Percentiles rank a stretch among this genome's conserved stretches.
Evolutionary conservation across 1,139 yeast species (phyloP).

Genomic region (Yamadazyma buinensis): DNA sequence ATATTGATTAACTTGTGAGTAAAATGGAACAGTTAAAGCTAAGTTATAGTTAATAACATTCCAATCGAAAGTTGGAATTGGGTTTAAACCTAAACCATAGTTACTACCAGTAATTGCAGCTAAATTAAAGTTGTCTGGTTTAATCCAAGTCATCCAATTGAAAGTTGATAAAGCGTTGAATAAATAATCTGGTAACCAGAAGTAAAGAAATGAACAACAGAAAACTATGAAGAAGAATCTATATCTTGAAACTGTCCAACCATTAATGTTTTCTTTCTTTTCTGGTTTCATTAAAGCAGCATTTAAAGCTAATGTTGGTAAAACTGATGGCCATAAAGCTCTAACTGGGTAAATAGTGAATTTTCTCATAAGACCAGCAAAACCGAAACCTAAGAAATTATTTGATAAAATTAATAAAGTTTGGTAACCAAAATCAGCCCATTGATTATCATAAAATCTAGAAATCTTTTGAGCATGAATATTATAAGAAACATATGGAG

Average conservation of each 20-base stretch:
- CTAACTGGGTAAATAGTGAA: slow-evolving; percentile 51
- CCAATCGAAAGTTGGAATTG: slow-evolving; percentile 51
- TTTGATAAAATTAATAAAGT: slow-evolving; percentile 45
- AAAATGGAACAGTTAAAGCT: slow-evolving; percentile 41
- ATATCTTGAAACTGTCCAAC: slow-evolving; percentile 28
- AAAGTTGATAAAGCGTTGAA: slow-evolving; percentile 25
- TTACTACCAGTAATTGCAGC: slow-evolving; percentile 50
- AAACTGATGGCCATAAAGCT: slow-evolving; percentile 52
- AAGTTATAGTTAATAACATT: slow-evolving; percentile 20
- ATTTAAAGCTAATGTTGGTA: slow-evolving; percentile 53
- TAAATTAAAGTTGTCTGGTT: slow-evolving; percentile 36
- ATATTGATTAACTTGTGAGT: slow-evolving; percentile 36
- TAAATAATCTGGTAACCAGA: slow-evolving; percentile 27
- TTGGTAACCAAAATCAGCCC: slow-evolving; percentile 48
- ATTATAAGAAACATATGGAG: slow-evolving; percentile 17
- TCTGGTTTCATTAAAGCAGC: slow-evolving; percentile 44
- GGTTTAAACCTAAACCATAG: slow-evolving; percentile 54
- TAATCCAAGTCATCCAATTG: slow-evolving; percentile 33
- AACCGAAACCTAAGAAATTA: slow-evolving; percentile 56
- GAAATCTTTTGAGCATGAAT: slow-evolving; percentile 38
- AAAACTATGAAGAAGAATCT: slow-evolving; percentile 21
- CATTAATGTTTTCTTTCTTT: slow-evolving; percentile 31
- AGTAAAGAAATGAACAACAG: slow-evolving; percentile 21
- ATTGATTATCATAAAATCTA: slow-evolving; percentile 31
- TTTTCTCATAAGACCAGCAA: slow-evolving; percentile 54